Percentiles rank a stretch among this genome's conserved stretches.
phyloP scores from a whole-genome alignment of 192 early-diverging fungal genomes.

The Linderina pennispora region DNA sequence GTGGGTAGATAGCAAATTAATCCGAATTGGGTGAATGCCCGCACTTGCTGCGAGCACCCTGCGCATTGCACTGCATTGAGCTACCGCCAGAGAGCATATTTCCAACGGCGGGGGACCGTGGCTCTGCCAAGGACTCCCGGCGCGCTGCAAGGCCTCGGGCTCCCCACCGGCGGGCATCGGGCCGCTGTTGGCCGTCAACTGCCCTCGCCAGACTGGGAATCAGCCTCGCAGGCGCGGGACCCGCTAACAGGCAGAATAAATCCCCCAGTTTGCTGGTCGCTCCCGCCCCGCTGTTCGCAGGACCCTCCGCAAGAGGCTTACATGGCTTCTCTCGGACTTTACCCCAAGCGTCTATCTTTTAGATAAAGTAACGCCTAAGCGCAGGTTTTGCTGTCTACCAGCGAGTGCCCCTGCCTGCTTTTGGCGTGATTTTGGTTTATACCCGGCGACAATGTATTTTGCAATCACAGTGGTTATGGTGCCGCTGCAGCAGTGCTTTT shows the following conservation, averaged over 20 bases:
- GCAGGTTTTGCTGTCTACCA: conserved; percentile 40
- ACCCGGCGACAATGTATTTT: neutral
- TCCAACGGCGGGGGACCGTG: conserved; percentile 4
- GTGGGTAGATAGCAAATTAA: conserved; percentile 32
- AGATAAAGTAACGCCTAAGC: conserved; percentile 31
- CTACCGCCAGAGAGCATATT: conserved; percentile 27
- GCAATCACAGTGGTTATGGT: neutral
- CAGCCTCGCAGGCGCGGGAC: too few species aligned
- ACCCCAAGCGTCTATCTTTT: conserved; percentile 25
- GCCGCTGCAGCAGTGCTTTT: conserved; percentile 24
- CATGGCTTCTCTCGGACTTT: conserved; percentile 38
- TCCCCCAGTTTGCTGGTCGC: conserved; percentile 26
- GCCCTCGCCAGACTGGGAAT: too few species aligned
- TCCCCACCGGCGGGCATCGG: neutral
- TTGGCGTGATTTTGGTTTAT: neutral
- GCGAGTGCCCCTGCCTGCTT: neutral
- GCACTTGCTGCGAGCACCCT: conserved; percentile 17
- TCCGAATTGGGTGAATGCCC: conserved; percentile 38
- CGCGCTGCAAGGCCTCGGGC: neutral
- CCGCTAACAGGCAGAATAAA: neutral
- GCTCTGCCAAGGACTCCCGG: neutral
- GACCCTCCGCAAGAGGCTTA: conserved; percentile 30
- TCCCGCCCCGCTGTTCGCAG: conserved; percentile 42
- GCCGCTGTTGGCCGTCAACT: too few species aligned
- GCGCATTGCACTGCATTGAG: conserved; percentile 45